Evolutionary conservation across 441 rosid genomes (phyloP), one percentile per base, ranked within the genome.

Genomic region (Populus tomentosa): DNA sequence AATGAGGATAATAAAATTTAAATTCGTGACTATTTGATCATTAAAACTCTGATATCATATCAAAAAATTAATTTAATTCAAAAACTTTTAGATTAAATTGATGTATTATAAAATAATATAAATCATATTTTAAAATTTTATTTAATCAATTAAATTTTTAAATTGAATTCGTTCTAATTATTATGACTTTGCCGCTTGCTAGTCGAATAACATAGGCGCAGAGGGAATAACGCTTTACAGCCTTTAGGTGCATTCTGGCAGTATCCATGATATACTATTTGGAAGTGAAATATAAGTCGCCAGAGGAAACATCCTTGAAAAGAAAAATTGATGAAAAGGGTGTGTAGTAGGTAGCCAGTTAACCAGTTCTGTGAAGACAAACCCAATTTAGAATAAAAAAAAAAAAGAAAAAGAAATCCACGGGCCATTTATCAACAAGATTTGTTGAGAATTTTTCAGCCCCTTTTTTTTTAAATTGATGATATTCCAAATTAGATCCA

Each of bases 11-110:
- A 1, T 6, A 5, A 33, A 1, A 33, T 33, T 33, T 1, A 1
- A 33, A 33, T 5, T 33, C 1, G 1, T 33, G 7, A 32, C 1
- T 0, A 0, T 5, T 32, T 32, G 0, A 0, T 32, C 0, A 32
- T 32, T 4, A 32, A 32, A 1, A 0, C 35, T 5, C 1, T 32
- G 0, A 32, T 0, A 0, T 0, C 0, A 5, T 32, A 0, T 32
- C 0, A 32, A 30, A 30, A 0, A 30, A 30, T 3, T 0, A 30
- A 32, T 32, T 32, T 0, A 32, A 32, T 1, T 0, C 5, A 32
- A 33, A 33, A 0, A 0, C 0, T 33, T 6, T 6, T 6, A 0
- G 35, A 5, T 33, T 33, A 5, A 1, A 33, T 33, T 33, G 1
- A 6, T 33, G 0, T 33, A 33, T 33, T 33, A 6, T 1, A 33